Conservation (phyloP, 306 rosid genomes). For the Cicer judaicum region DNA sequence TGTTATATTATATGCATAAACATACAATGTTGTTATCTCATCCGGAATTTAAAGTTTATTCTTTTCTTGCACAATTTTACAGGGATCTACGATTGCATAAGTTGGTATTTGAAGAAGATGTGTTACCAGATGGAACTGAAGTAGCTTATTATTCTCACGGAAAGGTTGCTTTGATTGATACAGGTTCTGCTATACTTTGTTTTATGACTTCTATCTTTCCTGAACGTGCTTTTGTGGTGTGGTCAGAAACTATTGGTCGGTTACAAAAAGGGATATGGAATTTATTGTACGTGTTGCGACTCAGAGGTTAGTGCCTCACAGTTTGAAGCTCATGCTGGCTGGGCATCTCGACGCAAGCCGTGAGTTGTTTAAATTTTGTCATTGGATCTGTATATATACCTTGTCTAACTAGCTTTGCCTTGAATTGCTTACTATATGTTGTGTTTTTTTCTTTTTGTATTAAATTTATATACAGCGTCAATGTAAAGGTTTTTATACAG, state of each 20-base stretch:
- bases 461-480: no score
- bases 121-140: slow-evolving; percentile 85
- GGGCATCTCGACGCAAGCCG: slow-evolving; percentile 96
- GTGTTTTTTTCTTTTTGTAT: neutral
- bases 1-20: neutral
- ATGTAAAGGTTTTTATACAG: no score
- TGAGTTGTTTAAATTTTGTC: slow-evolving; percentile 57
- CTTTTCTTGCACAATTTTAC: slow-evolving; percentile 22
- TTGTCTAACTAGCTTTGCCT: slow-evolving; percentile 30
- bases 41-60: slow-evolving; percentile 1
- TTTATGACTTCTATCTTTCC: slow-evolving; percentile 36
- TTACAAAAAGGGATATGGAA: slow-evolving; percentile 73
- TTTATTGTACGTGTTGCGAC: slow-evolving; percentile 79
- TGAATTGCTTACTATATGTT: neutral
- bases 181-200: slow-evolving; percentile 11
- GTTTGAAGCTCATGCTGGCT: slow-evolving; percentile 99
- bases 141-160: slow-evolving; percentile 77
- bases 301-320: slow-evolving; percentile 87
- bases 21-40: slow-evolving; percentile 11
- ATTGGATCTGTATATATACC: slow-evolving; percentile 28
- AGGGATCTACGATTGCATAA: slow-evolving; percentile 93
- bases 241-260: slow-evolving; percentile 78
- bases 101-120: slow-evolving; percentile 83
- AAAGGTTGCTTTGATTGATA: slow-evolving; percentile 58
- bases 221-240: slow-evolving; percentile 41